Evolutionary conservation across 2,329 filamentous ascomycete species (phyloP), one percentile per base, ranked within the genome.

Genomic region (Penicillium sp.): DNA sequence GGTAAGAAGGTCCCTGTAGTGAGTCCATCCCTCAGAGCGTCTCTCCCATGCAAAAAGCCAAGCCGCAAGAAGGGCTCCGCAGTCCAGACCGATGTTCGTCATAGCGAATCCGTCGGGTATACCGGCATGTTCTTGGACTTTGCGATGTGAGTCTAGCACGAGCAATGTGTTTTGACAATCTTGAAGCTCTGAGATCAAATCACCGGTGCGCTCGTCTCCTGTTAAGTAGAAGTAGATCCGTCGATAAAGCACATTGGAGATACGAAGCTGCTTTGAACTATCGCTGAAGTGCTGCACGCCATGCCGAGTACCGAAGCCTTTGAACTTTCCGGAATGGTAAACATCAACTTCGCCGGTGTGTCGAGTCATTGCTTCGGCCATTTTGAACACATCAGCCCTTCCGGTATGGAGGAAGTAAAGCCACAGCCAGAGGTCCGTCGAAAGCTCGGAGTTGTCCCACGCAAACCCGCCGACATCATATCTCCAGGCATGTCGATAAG

Each of bases 361-460:
- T 1, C 86, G 79, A 0, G 84, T 84, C 56, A 87, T 74, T 0
- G 85, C 83, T 68, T 89, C 86, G 0, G 86, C 86, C 51, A 88
- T 82, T 0, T 84, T 80, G 67, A 84, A 89, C 0, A 86, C 82
- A 56, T 87, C 85, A 3, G 81, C 80, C 2, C 83, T 78, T 0
- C 86, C 86, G 0, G 85, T 88, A 10, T 84, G 83, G 1, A 89
- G 79, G 74, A 88, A 89, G 60, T 86, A 85, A 4, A 81, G 82
- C 87, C 87, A 89, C 67, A 89, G 83, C 75, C 84, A 89, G 2
- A 88, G 73, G 66, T 89, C 86, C 0, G 87, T 84, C 0, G 86
- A 88, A 0, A 89, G 78, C 70, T 89, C 86, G 0, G 84, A 86
- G 68, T 89, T 89, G 53, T 88, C 86, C 87, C 87, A 89, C 0